These are phyloP conservation scores for Phycomyces blakesleeanus DNA, from an alignment of 192 early-diverging fungal genomes.

Conservation along the genomic window DNA sequence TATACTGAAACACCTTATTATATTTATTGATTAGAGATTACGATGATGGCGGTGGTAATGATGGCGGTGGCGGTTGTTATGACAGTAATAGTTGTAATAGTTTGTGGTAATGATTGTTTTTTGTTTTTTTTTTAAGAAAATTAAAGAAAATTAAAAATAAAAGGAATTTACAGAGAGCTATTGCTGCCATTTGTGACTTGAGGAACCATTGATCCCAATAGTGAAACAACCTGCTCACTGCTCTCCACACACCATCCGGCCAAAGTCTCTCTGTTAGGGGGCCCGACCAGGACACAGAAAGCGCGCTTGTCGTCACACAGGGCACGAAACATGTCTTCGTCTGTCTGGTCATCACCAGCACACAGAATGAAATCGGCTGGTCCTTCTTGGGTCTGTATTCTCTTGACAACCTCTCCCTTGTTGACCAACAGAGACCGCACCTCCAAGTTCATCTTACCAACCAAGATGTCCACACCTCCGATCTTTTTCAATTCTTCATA, in stretches of 20 bases:
- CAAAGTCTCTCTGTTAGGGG: conserved; percentile 77
- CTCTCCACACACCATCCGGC: conserved; percentile 77
- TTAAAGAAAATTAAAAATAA: background rate
- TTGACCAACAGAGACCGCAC: conserved; percentile 89
- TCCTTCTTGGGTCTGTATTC: conserved; percentile 58
- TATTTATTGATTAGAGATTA: no score
- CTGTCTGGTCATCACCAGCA: conserved; percentile 95
- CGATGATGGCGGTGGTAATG: no score
- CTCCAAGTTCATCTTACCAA: conserved; percentile 97
- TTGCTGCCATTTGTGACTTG: conserved; percentile 1
- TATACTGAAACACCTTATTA: no score
- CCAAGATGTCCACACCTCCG: conserved; percentile 81
- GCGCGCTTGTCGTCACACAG: conserved; percentile 33
- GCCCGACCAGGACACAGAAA: conserved; percentile 78
- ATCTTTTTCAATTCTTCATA: conserved; percentile 17
- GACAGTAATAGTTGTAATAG: no score
- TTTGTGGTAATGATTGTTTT: no score
- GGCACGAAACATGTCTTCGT: conserved; percentile 94
- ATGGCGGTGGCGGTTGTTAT: no score
- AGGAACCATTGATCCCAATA: conserved; percentile 27
- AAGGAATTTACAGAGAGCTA: background rate
- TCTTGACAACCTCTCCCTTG: conserved; percentile 96
- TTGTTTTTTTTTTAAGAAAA: no score
- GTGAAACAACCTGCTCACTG: conserved; percentile 64
- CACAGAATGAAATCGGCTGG: conserved; percentile 86